Conservation (phyloP, 257 asterid species). For the Fraxinus quadrangulata region DNA sequence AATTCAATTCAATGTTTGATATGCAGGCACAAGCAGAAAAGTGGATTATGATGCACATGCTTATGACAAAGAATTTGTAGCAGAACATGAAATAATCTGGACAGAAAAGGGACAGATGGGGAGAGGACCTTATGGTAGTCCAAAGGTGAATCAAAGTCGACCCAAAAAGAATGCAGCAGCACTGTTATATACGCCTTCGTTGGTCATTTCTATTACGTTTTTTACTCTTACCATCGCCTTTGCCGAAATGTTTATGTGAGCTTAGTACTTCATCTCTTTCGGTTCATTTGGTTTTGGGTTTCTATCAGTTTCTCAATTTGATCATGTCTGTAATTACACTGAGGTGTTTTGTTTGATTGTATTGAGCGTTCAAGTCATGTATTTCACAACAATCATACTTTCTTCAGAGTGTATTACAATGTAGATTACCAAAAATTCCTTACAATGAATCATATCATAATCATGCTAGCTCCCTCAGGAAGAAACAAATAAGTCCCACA, state of each 20-base stretch:
- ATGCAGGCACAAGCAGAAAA: slow-evolving; percentile 9
- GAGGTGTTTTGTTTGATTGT: background rate
- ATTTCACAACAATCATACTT: background rate
- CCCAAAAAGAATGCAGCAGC: slow-evolving; percentile 28
- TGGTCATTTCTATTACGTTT: background rate
- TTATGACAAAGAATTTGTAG: slow-evolving; percentile 14
- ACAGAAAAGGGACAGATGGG: slow-evolving; percentile 38
- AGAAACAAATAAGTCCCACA: background rate
- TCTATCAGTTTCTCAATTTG: background rate
- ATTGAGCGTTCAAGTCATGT: background rate
- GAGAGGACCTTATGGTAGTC: slow-evolving; percentile 52
- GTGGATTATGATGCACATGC: slow-evolving; percentile 13
- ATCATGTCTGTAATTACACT: background rate
- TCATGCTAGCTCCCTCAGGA: background rate
- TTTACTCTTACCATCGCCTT: background rate
- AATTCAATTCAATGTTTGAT: background rate
- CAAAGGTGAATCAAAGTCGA: slow-evolving; percentile 39
- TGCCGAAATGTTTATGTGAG: background rate
- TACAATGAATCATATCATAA: background rate
- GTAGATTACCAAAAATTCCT: background rate
- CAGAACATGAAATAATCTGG: background rate
- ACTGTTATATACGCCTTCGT: background rate
- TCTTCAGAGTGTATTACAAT: background rate
- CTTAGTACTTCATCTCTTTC: background rate
- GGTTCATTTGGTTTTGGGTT: slow-evolving; percentile 8